These are phyloP conservation scores for Diplodia intermedia DNA, from an alignment of 2,329 filamentous ascomycete genomes.

Conservation along the genomic window DNA sequence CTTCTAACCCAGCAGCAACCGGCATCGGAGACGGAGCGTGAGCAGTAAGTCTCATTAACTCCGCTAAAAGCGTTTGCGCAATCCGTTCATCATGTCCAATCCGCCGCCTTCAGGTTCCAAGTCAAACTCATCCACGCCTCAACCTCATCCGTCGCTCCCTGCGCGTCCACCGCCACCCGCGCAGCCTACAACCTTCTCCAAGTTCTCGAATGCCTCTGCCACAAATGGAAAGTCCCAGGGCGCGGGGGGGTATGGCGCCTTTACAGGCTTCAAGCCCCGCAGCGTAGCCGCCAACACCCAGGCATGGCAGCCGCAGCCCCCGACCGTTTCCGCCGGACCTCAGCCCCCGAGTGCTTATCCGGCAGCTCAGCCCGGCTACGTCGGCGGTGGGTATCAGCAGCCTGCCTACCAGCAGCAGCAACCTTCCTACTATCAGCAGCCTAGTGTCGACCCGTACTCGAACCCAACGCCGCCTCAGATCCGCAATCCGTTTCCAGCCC, in stretches of 20 bases:
- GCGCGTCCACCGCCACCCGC: constrained; percentile 74
- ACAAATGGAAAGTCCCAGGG: constrained; percentile 50
- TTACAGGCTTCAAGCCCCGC: constrained; percentile 66
- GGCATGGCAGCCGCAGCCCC: constrained; percentile 43
- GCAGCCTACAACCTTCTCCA: constrained; percentile 51
- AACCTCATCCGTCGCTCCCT: constrained; percentile 69
- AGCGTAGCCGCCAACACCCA: constrained; percentile 58
- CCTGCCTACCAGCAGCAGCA: constrained; percentile 50
- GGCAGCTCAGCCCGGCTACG: constrained; percentile 51
- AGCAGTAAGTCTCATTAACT: constrained; percentile 33
- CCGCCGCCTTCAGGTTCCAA: constrained; percentile 76
- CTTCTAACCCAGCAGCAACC: constrained; percentile 29
- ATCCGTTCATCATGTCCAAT: constrained; percentile 74
- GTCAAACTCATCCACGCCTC: constrained; percentile 43
- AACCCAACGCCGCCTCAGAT: constrained; percentile 68
- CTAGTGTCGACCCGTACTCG: constrained; percentile 55
- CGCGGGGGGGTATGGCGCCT: constrained; percentile 51
- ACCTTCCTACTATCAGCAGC: constrained; percentile 55
- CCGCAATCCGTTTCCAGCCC: constrained; percentile 79
- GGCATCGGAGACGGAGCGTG: constrained; percentile 33
- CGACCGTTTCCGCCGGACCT: constrained; percentile 42
- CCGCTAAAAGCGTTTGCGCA: constrained; percentile 31
- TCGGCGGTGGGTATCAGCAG: constrained; percentile 49
- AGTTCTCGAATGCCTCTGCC: constrained; percentile 52
- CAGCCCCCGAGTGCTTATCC: constrained; percentile 45